A percentile compares a stretch with the other conserved stretches of the same genome.
These are phyloP conservation scores for Debaryomyces castellii DNA, from an alignment of 805 yeast species.

Conservation along the genomic window DNA sequence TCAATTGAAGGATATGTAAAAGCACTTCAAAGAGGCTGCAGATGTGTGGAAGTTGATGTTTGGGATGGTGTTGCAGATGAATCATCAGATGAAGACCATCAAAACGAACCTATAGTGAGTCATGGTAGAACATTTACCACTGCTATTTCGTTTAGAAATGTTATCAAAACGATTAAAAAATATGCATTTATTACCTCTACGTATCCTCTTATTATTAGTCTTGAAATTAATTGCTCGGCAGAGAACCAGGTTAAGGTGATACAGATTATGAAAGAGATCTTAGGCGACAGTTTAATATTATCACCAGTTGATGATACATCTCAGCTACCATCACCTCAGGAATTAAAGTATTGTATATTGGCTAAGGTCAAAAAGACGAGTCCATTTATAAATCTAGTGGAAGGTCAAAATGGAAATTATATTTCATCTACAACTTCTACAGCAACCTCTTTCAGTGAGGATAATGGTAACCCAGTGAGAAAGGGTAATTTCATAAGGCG, in stretches of 20 bases:
- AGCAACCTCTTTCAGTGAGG: conserved; percentile 43
- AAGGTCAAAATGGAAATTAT: conserved; percentile 20
- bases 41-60: conserved; percentile 91
- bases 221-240: conserved; percentile 77
- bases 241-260: conserved; percentile 66
- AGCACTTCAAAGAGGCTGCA: conserved; percentile 86
- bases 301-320: conserved; percentile 32
- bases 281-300: conserved; percentile 58
- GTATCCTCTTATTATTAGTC: conserved; percentile 79
- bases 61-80: conserved; percentile 69
- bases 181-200: conserved; percentile 89
- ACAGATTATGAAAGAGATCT: conserved; percentile 48
- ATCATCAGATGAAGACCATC: conserved; percentile 14
- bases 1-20: conserved; percentile 88
- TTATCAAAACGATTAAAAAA: conserved; percentile 69
- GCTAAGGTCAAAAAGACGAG: conserved; percentile 72
- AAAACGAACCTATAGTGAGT: conserved; percentile 75
- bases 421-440: conserved; percentile 32
- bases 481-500: conserved; percentile 20
- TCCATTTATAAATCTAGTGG: conserved; percentile 11
- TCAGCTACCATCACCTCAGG: conserved; percentile 69
- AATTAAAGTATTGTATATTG: conserved; percentile 67
- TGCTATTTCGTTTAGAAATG: conserved; percentile 67
- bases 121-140: conserved; percentile 87
- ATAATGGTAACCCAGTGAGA: conserved; percentile 18